Percentiles rank a stretch among this genome's conserved stretches.
Conservation (phyloP, 2,329 filamentous ascomycete genomes). For the Calonectria pauciramosa region DNA sequence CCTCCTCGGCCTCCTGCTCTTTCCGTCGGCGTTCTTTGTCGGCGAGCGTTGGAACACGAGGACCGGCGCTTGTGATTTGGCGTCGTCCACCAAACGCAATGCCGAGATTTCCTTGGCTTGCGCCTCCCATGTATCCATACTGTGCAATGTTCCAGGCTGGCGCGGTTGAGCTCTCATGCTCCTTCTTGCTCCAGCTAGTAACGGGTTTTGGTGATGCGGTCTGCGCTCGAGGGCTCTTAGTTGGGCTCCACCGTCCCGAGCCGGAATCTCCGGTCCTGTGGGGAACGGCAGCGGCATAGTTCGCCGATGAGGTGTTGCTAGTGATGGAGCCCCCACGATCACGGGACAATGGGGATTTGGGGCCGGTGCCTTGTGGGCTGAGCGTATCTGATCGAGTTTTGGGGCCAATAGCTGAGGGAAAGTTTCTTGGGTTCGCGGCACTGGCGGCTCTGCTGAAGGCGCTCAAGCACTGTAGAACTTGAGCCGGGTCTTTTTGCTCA, state of each 20-base stretch:
- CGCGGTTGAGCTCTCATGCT: slow-evolving; percentile 83
- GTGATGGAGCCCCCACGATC: slow-evolving; percentile 66
- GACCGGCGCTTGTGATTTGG: slow-evolving; percentile 89
- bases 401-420: slow-evolving; percentile 82
- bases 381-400: slow-evolving; percentile 71
- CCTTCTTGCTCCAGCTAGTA: slow-evolving; percentile 91
- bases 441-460: slow-evolving; percentile 93
- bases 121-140: slow-evolving; percentile 98
- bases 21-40: slow-evolving; percentile 83
- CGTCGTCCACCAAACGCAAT: slow-evolving; percentile 92
- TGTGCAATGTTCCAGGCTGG: slow-evolving; percentile 99
- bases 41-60: slow-evolving; percentile 82
- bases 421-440: slow-evolving; percentile 77
- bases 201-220: slow-evolving; percentile 69
- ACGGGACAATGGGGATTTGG: slow-evolving; percentile 60
- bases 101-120: slow-evolving; percentile 94
- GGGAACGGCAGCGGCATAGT: slow-evolving; percentile 59
- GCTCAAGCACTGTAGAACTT: slow-evolving; percentile 92
- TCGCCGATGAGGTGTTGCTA: slow-evolving; percentile 68
- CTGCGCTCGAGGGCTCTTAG: slow-evolving; percentile 71
- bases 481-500: slow-evolving; percentile 94
- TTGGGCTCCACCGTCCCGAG: slow-evolving; percentile 72
- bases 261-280: slow-evolving; percentile 67
- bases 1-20: slow-evolving; percentile 70
- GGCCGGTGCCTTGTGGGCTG: slow-evolving; percentile 77